These are phyloP conservation scores for Singerocomus inundabilis DNA, from an alignment of 1,284 basidiomycete genomes.

Conservation along the genomic window DNA sequence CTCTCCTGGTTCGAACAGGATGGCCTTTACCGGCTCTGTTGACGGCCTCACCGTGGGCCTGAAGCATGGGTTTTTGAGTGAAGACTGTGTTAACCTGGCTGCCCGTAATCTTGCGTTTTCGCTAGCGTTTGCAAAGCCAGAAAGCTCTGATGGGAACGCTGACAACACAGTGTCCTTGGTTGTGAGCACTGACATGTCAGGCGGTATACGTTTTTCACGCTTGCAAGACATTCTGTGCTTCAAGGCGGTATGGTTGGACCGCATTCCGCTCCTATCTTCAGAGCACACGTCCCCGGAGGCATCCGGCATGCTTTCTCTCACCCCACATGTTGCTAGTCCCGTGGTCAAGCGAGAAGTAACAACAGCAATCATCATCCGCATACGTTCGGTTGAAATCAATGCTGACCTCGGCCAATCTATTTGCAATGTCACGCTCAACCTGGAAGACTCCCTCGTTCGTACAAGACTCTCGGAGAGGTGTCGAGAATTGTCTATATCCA, in stretches of 20 bases:
- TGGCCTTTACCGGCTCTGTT: constrained; percentile 75
- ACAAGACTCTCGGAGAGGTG: constrained; percentile 56
- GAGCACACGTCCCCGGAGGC: constrained; percentile 33
- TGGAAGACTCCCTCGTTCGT: constrained; percentile 59
- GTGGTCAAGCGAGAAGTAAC: constrained; percentile 47
- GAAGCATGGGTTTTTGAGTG: constrained; percentile 78
- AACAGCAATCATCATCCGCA: constrained; percentile 63
- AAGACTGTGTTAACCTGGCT: constrained; percentile 73
- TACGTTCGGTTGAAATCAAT: constrained; percentile 70
- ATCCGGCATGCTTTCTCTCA: constrained; percentile 19
- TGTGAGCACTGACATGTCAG: constrained; percentile 74
- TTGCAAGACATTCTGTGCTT: constrained; percentile 85
- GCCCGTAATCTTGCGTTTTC: constrained; percentile 76
- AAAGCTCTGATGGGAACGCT: constrained; percentile 35
- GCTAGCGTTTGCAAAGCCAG: constrained; percentile 58
- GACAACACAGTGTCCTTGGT: constrained; percentile 66
- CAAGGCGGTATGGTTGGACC: constrained; percentile 88
- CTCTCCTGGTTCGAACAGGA: constrained; percentile 65
- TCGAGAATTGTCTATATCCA: constrained; percentile 64
- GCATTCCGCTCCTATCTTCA: constrained; percentile 70
- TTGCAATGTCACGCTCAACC: constrained; percentile 58
- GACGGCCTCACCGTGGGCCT: constrained; percentile 76
- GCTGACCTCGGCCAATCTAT: constrained; percentile 81
- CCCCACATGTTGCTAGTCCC: constrained; percentile 11
- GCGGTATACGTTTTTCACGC: constrained; percentile 73